Evolutionary conservation across 2,329 filamentous ascomycete species (phyloP).

Genomic region (Colletotrichum sojae): DNA sequence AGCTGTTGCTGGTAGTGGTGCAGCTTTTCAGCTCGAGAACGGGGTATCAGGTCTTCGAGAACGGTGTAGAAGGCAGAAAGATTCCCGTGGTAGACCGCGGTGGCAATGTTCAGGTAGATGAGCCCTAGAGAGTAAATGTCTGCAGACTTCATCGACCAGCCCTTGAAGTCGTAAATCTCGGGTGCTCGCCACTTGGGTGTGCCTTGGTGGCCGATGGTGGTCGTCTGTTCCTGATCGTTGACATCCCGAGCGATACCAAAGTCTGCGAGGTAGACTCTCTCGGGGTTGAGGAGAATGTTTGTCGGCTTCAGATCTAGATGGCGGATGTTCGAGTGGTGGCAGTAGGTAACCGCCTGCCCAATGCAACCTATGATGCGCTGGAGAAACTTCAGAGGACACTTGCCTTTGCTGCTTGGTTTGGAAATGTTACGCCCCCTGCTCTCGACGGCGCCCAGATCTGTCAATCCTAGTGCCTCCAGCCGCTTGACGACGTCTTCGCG

Average conservation of each 20-base stretch:
- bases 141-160: slow-evolving; percentile 61
- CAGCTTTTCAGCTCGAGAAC: slow-evolving; percentile 52
- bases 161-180: slow-evolving; percentile 55
- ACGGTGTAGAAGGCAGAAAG: slow-evolving; percentile 54
- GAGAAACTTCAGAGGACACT: slow-evolving; percentile 58
- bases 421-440: slow-evolving; percentile 40
- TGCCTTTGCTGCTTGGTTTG: slow-evolving; percentile 24
- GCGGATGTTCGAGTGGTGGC: slow-evolving; percentile 58
- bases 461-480: slow-evolving; percentile 55
- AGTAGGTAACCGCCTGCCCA: slow-evolving; percentile 58
- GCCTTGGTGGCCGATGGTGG: slow-evolving; percentile 57
- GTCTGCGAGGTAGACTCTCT: slow-evolving; percentile 63
- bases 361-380: slow-evolving; percentile 61
- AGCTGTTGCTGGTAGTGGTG: slow-evolving; percentile 52
- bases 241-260: slow-evolving; percentile 65
- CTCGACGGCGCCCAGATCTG: slow-evolving; percentile 54
- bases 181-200: slow-evolving; percentile 63
- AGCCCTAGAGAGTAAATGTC: slow-evolving; percentile 65
- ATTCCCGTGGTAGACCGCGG: slow-evolving; percentile 57
- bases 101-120: slow-evolving; percentile 61
- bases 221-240: slow-evolving; percentile 59
- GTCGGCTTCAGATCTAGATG: slow-evolving; percentile 64
- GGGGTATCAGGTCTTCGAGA: slow-evolving; percentile 48
- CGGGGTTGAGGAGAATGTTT: slow-evolving; percentile 62
- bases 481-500: slow-evolving; percentile 57